These are phyloP conservation scores for Salix suchowensis DNA, from an alignment of 345 rosid genomes.

Conservation along the genomic window DNA sequence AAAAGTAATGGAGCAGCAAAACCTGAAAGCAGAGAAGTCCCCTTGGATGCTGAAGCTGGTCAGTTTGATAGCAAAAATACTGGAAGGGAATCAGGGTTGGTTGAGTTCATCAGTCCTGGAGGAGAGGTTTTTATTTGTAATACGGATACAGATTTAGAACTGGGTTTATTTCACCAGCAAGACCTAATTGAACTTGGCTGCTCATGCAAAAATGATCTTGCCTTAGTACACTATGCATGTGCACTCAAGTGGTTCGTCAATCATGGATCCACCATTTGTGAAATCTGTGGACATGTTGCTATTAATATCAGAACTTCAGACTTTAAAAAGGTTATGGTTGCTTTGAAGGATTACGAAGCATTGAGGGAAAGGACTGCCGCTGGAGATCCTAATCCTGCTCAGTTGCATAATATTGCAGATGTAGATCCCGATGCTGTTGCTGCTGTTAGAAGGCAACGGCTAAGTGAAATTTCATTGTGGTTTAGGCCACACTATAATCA, in stretches of 20 bases:
- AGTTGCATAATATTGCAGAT: conserved; percentile 36
- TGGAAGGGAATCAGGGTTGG: conserved; percentile 42
- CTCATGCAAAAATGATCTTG: conserved; percentile 86
- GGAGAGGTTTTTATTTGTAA: conserved; percentile 75
- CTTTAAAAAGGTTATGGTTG: conserved; percentile 54
- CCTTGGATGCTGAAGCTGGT: conserved; percentile 28
- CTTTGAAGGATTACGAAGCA: conserved; percentile 70
- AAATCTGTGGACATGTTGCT: conserved; percentile 73
- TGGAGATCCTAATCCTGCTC: conserved; percentile 58
- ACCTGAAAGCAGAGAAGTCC: conserved; percentile 17
- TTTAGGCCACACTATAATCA: conserved; percentile 51
- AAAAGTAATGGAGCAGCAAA: conserved; percentile 38
- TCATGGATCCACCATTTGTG: conserved; percentile 90
- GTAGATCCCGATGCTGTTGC: conserved; percentile 81
- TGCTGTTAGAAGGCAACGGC: conserved; percentile 71
- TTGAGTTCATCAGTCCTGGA: conserved; percentile 66
- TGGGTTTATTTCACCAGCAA: conserved; percentile 49
- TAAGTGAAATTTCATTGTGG: conserved; percentile 82
- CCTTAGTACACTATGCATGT: conserved; percentile 84
- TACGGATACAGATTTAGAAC: conserved; percentile 61
- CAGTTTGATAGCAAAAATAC: conserved; percentile 25
- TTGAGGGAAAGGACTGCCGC: conserved; percentile 65
- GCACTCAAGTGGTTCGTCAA: conserved; percentile 96
- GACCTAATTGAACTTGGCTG: conserved; percentile 86
- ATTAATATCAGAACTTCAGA: conserved; percentile 56